These are phyloP conservation scores for Pseudogymnoascus sp. DNA, from an alignment of 2,329 filamentous ascomycete species.

Conservation along the genomic window DNA sequence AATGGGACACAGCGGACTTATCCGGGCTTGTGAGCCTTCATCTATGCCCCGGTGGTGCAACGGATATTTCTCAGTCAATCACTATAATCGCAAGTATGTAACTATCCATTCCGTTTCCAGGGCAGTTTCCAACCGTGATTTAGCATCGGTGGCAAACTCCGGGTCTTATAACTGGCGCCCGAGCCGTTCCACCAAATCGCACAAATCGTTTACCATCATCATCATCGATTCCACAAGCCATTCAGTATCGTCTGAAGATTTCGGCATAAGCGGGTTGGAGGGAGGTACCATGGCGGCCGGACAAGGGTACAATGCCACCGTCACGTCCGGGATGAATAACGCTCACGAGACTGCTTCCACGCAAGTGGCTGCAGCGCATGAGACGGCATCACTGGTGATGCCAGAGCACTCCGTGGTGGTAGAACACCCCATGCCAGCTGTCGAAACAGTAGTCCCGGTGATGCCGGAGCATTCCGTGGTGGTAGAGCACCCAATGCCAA, in stretches of 20 bases:
- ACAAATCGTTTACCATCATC: neutral
- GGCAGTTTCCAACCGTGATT: neutral
- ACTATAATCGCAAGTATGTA: neutral
- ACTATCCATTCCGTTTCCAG: neutral
- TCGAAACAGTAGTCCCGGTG: neutral
- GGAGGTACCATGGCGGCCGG: neutral
- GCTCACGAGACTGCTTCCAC: neutral
- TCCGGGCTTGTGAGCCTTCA: neutral
- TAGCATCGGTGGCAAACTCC: neutral
- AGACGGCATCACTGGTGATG: neutral
- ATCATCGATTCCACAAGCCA: neutral
- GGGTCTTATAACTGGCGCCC: constrained; percentile 2
- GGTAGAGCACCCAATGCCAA: neutral
- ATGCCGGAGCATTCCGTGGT: neutral
- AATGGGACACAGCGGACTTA: neutral
- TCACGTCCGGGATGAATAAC: neutral
- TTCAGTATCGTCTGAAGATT: neutral
- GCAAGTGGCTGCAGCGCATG: neutral
- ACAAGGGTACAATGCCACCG: neutral
- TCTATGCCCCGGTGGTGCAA: neutral
- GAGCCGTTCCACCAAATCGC: neutral
- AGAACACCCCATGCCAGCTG: neutral
- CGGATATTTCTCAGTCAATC: neutral
- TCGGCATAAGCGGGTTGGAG: neutral
- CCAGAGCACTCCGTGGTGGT: neutral